A percentile compares a stretch with the other conserved stretches of the same genome.
Conservation (phyloP, 192 early-diverging fungal genomes). For the Blastocladiella britannica region DNA sequence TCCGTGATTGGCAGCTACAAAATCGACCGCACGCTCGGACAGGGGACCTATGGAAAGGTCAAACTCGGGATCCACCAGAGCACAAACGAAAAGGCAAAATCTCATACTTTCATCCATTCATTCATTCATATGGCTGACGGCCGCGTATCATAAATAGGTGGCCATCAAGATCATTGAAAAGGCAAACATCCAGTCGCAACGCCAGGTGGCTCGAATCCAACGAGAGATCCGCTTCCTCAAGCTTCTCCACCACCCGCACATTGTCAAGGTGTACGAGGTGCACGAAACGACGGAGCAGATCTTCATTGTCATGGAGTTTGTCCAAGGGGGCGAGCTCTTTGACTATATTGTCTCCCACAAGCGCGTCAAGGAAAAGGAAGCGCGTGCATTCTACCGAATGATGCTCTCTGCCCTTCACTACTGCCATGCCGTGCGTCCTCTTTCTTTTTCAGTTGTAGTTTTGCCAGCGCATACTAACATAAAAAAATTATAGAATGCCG, state of each 20-base stretch:
- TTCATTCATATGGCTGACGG: too few species aligned
- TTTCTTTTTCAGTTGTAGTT: background rate
- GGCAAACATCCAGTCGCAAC: constrained; percentile 22
- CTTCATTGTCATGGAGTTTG: constrained; percentile 74
- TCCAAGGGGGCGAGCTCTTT: constrained; percentile 65
- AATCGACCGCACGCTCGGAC: background rate
- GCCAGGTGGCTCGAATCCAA: constrained; percentile 57
- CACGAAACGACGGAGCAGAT: constrained; percentile 57
- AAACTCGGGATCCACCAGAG: background rate
- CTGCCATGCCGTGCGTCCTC: constrained; percentile 17
- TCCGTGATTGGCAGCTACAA: background rate
- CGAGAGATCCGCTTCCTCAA: constrained; percentile 63
- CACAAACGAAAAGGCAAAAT: background rate
- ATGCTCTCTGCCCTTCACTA: constrained; percentile 59
- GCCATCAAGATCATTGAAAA: constrained; percentile 43
- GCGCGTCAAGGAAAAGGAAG: constrained; percentile 61
- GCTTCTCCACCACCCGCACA: constrained; percentile 69
- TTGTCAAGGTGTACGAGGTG: constrained; percentile 69
- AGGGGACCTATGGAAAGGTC: background rate
- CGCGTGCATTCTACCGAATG: constrained; percentile 62
- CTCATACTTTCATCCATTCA: too few species aligned
- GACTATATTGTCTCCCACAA: constrained; percentile 66
- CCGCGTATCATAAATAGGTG: too few species aligned
- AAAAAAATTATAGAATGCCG: constrained; percentile 26
- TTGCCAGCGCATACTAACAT: too few species aligned